Evolutionary conservation across 2,329 filamentous ascomycete genomes (phyloP).

Genomic region (Ceratocystis cacaofunesta): DNA sequence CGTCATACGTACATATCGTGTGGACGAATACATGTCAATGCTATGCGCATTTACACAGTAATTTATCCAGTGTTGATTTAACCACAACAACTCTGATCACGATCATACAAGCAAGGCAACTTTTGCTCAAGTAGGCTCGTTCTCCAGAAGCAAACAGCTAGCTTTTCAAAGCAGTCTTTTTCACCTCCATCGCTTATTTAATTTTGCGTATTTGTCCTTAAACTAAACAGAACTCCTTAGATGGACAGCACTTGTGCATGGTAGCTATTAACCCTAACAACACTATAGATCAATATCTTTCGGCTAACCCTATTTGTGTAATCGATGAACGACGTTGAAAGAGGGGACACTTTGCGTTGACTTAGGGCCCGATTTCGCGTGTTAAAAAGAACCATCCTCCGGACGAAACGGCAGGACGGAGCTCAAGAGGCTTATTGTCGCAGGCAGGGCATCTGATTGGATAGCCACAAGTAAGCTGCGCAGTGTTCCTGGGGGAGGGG

Average conservation of each 20-base stretch:
- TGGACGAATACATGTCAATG: not conserved
- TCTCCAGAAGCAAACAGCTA: too few species aligned
- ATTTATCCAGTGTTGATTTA: too few species aligned
- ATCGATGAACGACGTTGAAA: conserved; percentile 8
- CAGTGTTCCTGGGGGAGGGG: not conserved
- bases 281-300: not conserved
- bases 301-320: conserved; percentile 2
- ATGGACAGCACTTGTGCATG: too few species aligned
- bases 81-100: too few species aligned
- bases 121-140: too few species aligned
- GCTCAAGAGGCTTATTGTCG: not conserved
- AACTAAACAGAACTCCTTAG: not conserved
- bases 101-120: too few species aligned
- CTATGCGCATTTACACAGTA: too few species aligned
- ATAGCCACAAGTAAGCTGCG: not conserved
- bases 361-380: not conserved
- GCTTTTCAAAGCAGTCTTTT: not conserved
- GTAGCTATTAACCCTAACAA: not conserved
- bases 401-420: not conserved
- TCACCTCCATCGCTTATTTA: not conserved
- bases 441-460: not conserved
- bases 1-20: not conserved
- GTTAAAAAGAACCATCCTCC: not conserved
- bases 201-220: not conserved
- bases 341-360: conserved; percentile 4